A percentile compares a stretch with the other conserved stretches of the same genome.
Evolutionary conservation across 129 eudicot species (phyloP).

Genomic region (Helianthus tuberosus): DNA sequence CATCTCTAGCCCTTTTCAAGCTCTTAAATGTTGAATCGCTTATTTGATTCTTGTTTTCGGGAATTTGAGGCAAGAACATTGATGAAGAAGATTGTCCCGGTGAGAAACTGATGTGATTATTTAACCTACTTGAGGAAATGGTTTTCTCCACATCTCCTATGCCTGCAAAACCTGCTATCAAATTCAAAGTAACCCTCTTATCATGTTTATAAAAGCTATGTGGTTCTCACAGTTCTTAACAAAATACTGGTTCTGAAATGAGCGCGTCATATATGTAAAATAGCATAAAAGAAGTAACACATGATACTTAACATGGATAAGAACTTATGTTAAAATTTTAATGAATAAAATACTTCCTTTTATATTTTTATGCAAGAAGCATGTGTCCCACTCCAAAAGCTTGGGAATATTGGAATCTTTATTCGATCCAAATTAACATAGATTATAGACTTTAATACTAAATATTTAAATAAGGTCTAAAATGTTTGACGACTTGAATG

Average conservation of each 20-base stretch:
- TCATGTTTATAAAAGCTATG: no score
- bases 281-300: neutral
- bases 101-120: slow-evolving; percentile 50
- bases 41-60: slow-evolving; percentile 43
- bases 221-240: no score
- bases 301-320: neutral
- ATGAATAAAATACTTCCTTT: neutral
- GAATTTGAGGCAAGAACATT: slow-evolving; percentile 55
- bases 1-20: slow-evolving; percentile 61
- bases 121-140: slow-evolving; percentile 43
- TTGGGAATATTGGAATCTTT: slow-evolving; percentile 16
- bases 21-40: slow-evolving; percentile 50
- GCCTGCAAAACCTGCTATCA: slow-evolving; percentile 44
- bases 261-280: neutral
- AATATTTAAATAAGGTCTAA: neutral
- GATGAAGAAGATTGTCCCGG: slow-evolving; percentile 43
- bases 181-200: neutral
- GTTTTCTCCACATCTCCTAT: slow-evolving; percentile 47
- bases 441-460: neutral
- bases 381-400: slow-evolving; percentile 26
- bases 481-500: neutral
- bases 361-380: neutral
- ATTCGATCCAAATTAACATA: neutral
- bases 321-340: neutral
- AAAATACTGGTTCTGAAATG: no score